Percentiles rank a stretch among this genome's conserved stretches.
These are phyloP conservation scores for Graphilbum sp. DNA, from an alignment of 2,329 filamentous ascomycete genomes.

Conservation along the genomic window DNA sequence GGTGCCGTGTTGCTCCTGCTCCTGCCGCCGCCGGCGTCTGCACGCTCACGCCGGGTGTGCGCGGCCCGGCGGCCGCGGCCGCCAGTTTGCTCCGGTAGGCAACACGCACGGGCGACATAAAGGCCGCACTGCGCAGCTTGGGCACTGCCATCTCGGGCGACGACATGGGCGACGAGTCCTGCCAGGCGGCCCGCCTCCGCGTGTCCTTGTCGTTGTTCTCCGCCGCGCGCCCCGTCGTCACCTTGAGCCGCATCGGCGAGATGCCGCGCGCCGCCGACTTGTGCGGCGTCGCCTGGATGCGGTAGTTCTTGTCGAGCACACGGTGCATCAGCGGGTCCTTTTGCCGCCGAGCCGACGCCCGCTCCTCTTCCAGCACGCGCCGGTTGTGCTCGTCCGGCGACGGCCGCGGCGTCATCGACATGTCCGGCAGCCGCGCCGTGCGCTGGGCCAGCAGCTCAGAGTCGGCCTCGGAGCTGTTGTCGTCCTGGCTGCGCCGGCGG, in stretches of 20 bases:
- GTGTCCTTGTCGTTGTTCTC: constrained; percentile 4
- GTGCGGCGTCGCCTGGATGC: constrained; percentile 80
- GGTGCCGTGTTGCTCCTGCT: constrained; percentile 19
- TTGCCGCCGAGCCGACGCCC: constrained; percentile 17
- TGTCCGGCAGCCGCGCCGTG: constrained; percentile 40
- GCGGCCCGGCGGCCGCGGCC: constrained; percentile 29
- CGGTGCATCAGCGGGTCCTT: constrained; percentile 75
- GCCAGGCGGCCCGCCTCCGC: constrained; percentile 20
- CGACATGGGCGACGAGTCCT: constrained; percentile 43
- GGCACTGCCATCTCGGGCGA: constrained; percentile 69
- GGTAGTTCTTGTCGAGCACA: constrained; percentile 90
- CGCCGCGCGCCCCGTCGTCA: constrained; percentile 9
- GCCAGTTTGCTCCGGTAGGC: constrained; percentile 24
- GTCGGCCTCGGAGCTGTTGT: constrained; percentile 20
- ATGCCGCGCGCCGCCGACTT: constrained; percentile 27
- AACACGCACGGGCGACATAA: constrained; percentile 52
- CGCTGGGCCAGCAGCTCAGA: constrained; percentile 33
- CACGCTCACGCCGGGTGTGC: constrained; percentile 74
- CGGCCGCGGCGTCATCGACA: constrained; percentile 45
- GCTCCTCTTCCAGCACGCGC: constrained; percentile 12
- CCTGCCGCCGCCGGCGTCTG: constrained; percentile 46
- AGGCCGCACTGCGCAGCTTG: constrained; percentile 70
- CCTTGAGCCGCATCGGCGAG: constrained; percentile 27
- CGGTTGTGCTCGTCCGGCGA: constrained; percentile 36
- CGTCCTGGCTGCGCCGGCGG: too few relatives aligned